Evolutionary conservation across 495 filamentous ascomycete genomes (phyloP).

Genomic region (Talaromyces trachyspermus): DNA sequence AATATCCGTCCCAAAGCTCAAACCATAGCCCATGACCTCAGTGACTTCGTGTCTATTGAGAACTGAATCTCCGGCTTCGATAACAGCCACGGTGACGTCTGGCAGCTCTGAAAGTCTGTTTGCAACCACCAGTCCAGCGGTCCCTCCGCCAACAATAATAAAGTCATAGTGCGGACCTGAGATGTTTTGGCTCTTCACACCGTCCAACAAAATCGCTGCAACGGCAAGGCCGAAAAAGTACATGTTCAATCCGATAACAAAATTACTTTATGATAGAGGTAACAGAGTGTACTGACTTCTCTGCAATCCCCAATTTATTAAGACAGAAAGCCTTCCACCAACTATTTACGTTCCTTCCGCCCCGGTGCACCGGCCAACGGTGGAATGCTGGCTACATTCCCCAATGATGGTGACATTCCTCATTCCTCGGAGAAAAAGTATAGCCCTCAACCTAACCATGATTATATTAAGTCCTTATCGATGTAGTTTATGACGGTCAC

Average conservation of each 20-base stretch:
- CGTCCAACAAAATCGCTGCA: not conserved
- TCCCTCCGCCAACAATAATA: constrained; percentile 46
- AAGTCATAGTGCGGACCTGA: constrained; percentile 32
- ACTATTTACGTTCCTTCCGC: not conserved
- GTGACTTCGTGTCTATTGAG: constrained; percentile 45
- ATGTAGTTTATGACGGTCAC: too few relatives aligned
- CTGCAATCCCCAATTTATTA: not conserved
- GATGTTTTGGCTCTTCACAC: not conserved
- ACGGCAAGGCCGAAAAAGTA: not conserved
- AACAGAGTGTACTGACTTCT: not conserved
- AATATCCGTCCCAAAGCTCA: constrained; percentile 34
- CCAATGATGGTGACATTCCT: not conserved
- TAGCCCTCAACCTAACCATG: too few relatives aligned
- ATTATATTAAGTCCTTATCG: too few relatives aligned
- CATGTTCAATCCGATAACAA: not conserved
- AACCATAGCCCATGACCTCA: constrained; percentile 30
- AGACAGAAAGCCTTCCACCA: not conserved
- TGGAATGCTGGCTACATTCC: not conserved
- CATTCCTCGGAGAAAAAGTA: too few relatives aligned
- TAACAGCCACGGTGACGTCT: constrained; percentile 38
- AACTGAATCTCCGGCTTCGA: constrained; percentile 48
- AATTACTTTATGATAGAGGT: not conserved
- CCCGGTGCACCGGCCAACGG: not conserved
- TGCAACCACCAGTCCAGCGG: constrained; percentile 45
- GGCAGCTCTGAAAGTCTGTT: constrained; percentile 45